Base-by-base conservation (phyloP, 768 basidiomycete species). In the Tricholoma sp. region DNA sequence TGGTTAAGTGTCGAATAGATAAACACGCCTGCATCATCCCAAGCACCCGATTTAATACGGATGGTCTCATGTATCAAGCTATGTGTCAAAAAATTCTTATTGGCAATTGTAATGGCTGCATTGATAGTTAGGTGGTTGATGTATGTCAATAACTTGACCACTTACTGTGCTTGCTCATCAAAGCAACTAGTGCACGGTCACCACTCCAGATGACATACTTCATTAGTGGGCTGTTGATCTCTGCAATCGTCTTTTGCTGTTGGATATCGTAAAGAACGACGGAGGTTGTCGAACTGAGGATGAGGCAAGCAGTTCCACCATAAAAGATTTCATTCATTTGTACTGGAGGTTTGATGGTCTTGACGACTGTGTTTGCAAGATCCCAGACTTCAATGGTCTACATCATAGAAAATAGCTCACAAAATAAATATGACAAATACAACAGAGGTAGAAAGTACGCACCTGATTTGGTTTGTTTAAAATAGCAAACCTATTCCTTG, bases 311-410 rank as follows among this genome's bases (percentile, higher is more conserved):
- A 1, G 97, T 98, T 46, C 97, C 96, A 53, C 97, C 97, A 60
- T 97, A 98, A 76, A 98, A 99, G 64, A 98, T 93, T 66, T 99
- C 97, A 69, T 90, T 98, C 18, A 94, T 95, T 69, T 94, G 90
- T 2, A 94, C 86, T 5, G 97, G 96, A 1, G 91, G 85, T 72
- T 97, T 96, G 79, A 98, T 91, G 24, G 86, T 85, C 75, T 98
- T 98, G 54, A 97, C 94, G 10, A 96, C 85, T 1, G 91, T 83
- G 31, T 97, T 97, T 3, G 91, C 86, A 14, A 98, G 76, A 69
- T 99, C 97, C 51, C 92, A 86, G 63, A 98, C 94, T 74, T 98
- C 94, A 66, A 99, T 95, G 62, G 89, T 80, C 91, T 94, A 69
- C n/a, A 37, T 47, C 50, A 16, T 19, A 9, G 9, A 41, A 29